Conservation (phyloP, 345 rosid species). For the Lenwebbia sp. region DNA sequence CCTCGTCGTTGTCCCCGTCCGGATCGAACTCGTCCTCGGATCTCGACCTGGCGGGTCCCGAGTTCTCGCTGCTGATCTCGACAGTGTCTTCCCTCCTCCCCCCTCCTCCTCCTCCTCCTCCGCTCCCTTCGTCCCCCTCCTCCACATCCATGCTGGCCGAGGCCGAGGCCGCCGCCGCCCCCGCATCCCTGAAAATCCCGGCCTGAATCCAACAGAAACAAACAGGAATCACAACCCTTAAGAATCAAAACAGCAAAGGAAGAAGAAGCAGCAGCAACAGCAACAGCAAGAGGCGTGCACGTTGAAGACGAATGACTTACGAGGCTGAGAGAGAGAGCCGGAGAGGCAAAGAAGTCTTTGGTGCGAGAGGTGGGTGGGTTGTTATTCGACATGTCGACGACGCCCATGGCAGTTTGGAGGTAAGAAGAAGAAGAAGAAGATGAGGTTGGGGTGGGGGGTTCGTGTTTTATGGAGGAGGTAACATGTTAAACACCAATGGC, state of each 20-base stretch:
- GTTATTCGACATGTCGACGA: constrained; percentile 74
- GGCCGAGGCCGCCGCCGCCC: constrained; percentile 18
- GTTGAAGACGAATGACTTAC: constrained; percentile 12
- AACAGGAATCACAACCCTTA: not conserved
- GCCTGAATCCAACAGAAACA: constrained; percentile 34
- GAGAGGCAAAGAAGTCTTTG: constrained; percentile 94
- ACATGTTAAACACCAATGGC: not conserved
- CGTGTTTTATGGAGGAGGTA: constrained; percentile 14
- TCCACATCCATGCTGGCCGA: constrained; percentile 41
- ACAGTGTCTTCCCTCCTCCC: constrained; percentile 52
- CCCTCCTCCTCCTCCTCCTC: constrained; percentile 59
- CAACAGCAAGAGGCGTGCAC: not conserved
- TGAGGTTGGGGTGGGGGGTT: not conserved
- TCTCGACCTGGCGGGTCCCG: constrained; percentile 77
- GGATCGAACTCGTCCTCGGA: constrained; percentile 73
- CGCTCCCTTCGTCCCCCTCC: constrained; percentile 63
- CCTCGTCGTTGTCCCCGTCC: constrained; percentile 42
- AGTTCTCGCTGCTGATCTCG: constrained; percentile 92
- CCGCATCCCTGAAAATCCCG: constrained; percentile 80
- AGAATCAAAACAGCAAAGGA: not conserved
- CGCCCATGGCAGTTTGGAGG: constrained; percentile 52
- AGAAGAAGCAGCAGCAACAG: not conserved
- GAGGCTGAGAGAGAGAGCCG: constrained; percentile 93
- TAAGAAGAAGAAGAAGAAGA: not conserved
- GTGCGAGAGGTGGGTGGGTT: constrained; percentile 52